Base-by-base conservation (phyloP, 768 basidiomycete genomes). In the Lentinula raphanica region DNA sequence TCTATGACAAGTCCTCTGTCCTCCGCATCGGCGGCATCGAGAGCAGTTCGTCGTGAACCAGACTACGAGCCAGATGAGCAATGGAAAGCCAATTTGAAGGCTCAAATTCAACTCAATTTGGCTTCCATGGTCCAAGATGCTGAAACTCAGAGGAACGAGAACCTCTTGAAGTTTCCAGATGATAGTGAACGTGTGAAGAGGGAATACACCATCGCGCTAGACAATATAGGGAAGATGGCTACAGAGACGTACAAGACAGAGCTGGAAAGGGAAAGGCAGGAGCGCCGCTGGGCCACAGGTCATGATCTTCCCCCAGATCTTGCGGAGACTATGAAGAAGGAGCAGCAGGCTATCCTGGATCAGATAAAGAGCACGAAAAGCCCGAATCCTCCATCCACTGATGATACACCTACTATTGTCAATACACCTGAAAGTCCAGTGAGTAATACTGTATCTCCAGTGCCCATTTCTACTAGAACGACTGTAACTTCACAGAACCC, bases 141-240 rank as follows among this genome's bases (percentile, higher is more conserved):
- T 19, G 84, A 84, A 70, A 77, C 82, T 58, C 82, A 80, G 58
- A 69, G 82, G 36, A 76, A 82, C 35, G 68, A 72, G 15, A 78
- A 83, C 66, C 72, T 90, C 13, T 74, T 75, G 65, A 69, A 77
- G 69, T 64, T 68, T 57, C 60, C 79, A 66, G 63, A 73, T 17
- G 63, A 69, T 45, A 71, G 77, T 5, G 69, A 77, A 13, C 69
- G 67, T n/a, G 64, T 81, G 35, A 64, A 62, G 8, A 54, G 65
- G 0, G 76, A 82, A 38, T 76, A 79, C 63, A 62, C 69, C 17
- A 63, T 68, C 0, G 66, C 75, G 4, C 76, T 85, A 76, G 66
- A 65, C 25, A 74, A 65, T 50, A 79, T 85, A 54, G 72, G 76
- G 28, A 53, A 50, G 6, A 60, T 82, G 3, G 83, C 81, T 0